Base-by-base conservation (phyloP, 2,329 filamentous ascomycete species). In the Chrysoporthe cubensis region DNA sequence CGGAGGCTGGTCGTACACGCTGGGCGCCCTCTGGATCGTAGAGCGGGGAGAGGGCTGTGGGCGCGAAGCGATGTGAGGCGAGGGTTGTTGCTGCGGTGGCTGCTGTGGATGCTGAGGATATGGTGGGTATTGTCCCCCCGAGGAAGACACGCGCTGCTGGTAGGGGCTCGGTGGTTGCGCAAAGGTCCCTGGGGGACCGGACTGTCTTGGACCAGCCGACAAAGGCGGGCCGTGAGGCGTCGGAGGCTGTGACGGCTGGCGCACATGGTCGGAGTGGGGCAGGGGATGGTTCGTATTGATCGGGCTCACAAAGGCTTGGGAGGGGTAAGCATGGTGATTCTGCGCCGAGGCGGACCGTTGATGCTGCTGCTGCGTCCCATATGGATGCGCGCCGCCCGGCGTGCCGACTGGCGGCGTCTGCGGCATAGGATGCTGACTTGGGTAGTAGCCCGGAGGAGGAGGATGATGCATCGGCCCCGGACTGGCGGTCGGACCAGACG, bases 161-260 rank as follows among this genome's bases (percentile, higher is more conserved):
- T 87, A 88, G n/a, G 87, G 86, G 73, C 87, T 90, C 18, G 84
- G 78, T 50, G 87, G 86, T 71, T 85, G 87, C 69, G 78, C 77
- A 77, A 82, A 84, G 71, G 73, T 74, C 59, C 77, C 76, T 44
- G 75, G 72, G 61, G 76, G 73, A 56, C 82, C 78, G 64, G 83
- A 77, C 72, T 83, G 82, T 70, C 82, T 78, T 71, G 81, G 80
- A 52, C 74, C 75, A 32, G 78, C 75, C 32, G 81, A 77, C 71
- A 84, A 73, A 66, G 85, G 85, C 57, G 82, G 83, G 7, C 84
- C 85, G 54, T 85, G 78, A 61, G 87, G 86, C 16, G 86, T 82
- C 13, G 83, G 79, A 50, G 85, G 85, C 72, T 87, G 85, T 16
- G 85, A 86, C n/a, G 79, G 79, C 67, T 84, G 84, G 60, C 84